Evolutionary conservation across 139 green algal species (phyloP), one percentile per base, ranked within the genome.

Genomic region (Eudorina sp.): DNA sequence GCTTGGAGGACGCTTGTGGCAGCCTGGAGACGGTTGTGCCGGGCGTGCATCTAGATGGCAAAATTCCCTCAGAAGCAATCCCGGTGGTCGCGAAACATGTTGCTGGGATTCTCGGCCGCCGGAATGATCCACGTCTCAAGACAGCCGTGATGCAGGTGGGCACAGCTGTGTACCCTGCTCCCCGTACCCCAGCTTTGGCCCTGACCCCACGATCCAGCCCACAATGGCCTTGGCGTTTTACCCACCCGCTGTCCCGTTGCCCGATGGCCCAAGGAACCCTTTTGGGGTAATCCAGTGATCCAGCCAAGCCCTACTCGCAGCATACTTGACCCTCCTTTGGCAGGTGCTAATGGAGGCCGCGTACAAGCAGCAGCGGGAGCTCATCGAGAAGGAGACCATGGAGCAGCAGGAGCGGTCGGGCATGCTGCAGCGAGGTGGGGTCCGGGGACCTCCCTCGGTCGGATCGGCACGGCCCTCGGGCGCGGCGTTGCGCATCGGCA

Each of bases 281-380:
- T n/a, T n/a, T n/a, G n/a, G n/a, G n/a, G n/a, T n/a, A n/a, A n/a
- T n/a, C n/a, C n/a, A n/a, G n/a, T n/a, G n/a, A n/a, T n/a, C n/a
- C n/a, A n/a, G n/a, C n/a, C n/a, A n/a, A n/a, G n/a, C n/a, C n/a
- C n/a, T n/a, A n/a, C n/a, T n/a, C n/a, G n/a, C n/a, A n/a, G n/a
- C n/a, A n/a, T n/a, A n/a, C n/a, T n/a, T n/a, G n/a, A n/a, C n/a
- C n/a, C n/a, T n/a, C n/a, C n/a, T n/a, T n/a, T n/a, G n/a, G n/a
- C 84, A 95, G 91, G 58, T 94, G 0, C 60, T 90, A 21, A 90
- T 95, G 82, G 92, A 93, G 38, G 81, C 79, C 7, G 85, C 60
- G 11, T 93, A 90, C 85, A 91, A 90, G 76, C 83, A 92, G 64
- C 92, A 95, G 86, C 85, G 89, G 11, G 76, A 91, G 43, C 72